These are phyloP conservation scores for Bidens hawaiensis DNA, from an alignment of 140 eudicot genomes.

Conservation along the genomic window DNA sequence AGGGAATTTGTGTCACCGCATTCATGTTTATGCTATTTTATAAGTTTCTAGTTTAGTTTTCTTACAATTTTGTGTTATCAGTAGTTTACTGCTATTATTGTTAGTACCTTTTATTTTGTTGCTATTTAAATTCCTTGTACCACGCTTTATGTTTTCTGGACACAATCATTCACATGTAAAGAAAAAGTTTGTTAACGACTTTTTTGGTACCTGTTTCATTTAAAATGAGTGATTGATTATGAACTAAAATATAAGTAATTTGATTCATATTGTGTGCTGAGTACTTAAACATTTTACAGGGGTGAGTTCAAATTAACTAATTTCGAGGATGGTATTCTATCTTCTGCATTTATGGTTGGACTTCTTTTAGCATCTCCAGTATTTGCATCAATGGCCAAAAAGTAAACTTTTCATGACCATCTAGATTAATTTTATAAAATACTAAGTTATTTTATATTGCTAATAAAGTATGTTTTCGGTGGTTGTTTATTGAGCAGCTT, in stretches of 20 bases:
- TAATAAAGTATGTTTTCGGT: conserved; percentile 5
- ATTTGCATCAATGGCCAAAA: conserved; percentile 87
- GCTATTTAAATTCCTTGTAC: no score
- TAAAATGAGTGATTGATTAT: background rate
- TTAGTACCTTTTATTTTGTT: no score
- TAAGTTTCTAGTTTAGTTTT: no score
- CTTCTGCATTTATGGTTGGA: conserved; percentile 99
- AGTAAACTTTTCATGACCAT: conserved; percentile 32
- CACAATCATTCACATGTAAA: no score
- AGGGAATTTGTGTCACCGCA: no score
- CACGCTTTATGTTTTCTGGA: no score
- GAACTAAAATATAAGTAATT: background rate
- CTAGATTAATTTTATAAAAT: background rate
- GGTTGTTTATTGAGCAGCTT: conserved; percentile 45
- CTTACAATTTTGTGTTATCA: no score
- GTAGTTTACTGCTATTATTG: no score
- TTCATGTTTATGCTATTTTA: no score
- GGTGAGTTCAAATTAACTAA: conserved; percentile 70
- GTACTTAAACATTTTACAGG: conserved; percentile 37
- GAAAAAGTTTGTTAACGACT: no score
- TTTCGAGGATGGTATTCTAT: conserved; percentile 78
- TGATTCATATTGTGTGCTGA: background rate
- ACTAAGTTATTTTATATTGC: background rate
- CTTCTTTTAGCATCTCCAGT: conserved; percentile 92
- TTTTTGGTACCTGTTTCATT: background rate